phyloP scores from a whole-genome alignment of 2,329 filamentous ascomycete species.

The Chalaropsis ovoidea region DNA sequence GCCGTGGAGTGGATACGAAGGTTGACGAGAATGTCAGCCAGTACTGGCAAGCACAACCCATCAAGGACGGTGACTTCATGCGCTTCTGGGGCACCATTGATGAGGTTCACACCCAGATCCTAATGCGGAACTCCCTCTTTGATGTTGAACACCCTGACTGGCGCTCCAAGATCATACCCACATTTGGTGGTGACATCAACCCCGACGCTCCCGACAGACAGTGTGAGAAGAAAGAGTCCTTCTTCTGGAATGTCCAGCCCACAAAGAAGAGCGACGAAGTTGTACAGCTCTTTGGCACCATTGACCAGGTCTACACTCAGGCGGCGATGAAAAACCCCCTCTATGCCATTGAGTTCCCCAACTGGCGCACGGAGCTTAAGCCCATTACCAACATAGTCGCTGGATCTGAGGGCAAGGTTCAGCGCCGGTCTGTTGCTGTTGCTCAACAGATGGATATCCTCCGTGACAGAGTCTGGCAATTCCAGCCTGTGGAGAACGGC shows the following conservation, averaged over 20 bases:
- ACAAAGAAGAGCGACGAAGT: not conserved
- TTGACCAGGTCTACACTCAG: not conserved
- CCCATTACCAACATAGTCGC: not conserved
- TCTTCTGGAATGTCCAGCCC: not conserved
- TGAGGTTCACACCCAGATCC: not conserved
- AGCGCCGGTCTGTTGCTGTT: not conserved
- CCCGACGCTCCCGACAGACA: not conserved
- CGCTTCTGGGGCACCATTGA: not conserved
- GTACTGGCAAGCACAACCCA: not conserved
- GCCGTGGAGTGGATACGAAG: not conserved
- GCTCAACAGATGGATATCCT: not conserved
- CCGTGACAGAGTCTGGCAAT: constrained; percentile 24
- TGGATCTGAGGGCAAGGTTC: not conserved
- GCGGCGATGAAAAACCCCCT: not conserved
- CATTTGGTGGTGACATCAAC: not conserved
- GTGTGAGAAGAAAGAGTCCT: not conserved
- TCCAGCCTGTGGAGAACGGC: constrained; percentile 26
- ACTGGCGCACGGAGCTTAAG: not conserved
- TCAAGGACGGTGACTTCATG: not conserved
- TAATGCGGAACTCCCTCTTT: not conserved
- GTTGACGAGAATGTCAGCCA: not conserved
- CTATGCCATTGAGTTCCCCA: not conserved
- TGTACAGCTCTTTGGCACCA: not conserved
- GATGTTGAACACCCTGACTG: not conserved
- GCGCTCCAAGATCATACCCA: not conserved